phyloP scores from a whole-genome alignment of 2,329 filamentous ascomycete species.

The Penicillium sp. region DNA sequence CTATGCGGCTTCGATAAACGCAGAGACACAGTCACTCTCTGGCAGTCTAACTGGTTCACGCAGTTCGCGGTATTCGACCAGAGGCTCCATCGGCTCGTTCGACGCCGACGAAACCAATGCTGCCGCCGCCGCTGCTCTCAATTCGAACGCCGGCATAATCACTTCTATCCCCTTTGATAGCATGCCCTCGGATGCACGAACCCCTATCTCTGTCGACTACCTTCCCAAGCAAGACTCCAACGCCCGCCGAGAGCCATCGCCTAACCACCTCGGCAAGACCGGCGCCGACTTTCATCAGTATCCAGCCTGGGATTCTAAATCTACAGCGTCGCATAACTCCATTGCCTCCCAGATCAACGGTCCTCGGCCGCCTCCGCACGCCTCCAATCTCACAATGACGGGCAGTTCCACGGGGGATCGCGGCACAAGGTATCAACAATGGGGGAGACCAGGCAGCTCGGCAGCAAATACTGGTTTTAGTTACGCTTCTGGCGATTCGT shows the following conservation, averaged over 20 bases:
- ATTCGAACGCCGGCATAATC: constrained; percentile 75
- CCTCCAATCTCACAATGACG: constrained; percentile 59
- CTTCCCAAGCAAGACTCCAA: constrained; percentile 61
- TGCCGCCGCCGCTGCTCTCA: constrained; percentile 61
- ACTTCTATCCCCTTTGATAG: constrained; percentile 84
- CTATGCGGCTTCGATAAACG: constrained; percentile 51
- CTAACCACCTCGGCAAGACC: constrained; percentile 77
- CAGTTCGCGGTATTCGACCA: constrained; percentile 68
- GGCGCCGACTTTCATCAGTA: constrained; percentile 85
- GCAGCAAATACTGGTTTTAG: constrained; percentile 48
- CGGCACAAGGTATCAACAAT: constrained; percentile 72
- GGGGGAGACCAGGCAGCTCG: constrained; percentile 60
- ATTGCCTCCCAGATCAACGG: constrained; percentile 56
- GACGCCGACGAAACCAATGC: constrained; percentile 59
- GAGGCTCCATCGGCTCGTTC: constrained; percentile 68
- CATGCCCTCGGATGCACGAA: constrained; percentile 60
- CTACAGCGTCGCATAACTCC: constrained; percentile 35
- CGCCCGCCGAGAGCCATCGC: constrained; percentile 66
- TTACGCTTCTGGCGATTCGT: constrained; percentile 45
- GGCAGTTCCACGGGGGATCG: constrained; percentile 67
- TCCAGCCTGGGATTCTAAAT: constrained; percentile 62
- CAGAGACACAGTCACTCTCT: constrained; percentile 46
- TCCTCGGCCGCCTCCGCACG: constrained; percentile 57
- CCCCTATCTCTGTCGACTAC: constrained; percentile 70
- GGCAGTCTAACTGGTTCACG: constrained; percentile 62